These are phyloP conservation scores for Apiospora marii DNA, from an alignment of 2,329 filamentous ascomycete genomes.

Conservation along the genomic window DNA sequence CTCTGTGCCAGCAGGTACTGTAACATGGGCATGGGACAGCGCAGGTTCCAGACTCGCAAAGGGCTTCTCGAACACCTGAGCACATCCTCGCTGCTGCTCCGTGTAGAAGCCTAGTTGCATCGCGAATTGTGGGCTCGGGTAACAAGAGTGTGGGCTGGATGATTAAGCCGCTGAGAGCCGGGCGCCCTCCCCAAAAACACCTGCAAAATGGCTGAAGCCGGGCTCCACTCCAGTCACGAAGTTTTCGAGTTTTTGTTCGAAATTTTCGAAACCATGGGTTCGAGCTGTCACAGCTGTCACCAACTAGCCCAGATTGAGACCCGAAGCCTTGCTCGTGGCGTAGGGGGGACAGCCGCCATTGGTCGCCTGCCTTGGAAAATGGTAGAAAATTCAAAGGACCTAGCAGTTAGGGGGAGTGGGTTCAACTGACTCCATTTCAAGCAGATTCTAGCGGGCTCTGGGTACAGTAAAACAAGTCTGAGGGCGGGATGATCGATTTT, in stretches of 20 bases:
- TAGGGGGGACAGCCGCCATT: neutral
- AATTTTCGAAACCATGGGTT: neutral
- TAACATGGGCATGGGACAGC: no score
- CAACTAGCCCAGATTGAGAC: neutral
- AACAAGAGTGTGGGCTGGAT: neutral
- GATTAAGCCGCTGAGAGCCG: constrained; percentile 19
- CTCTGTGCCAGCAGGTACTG: neutral
- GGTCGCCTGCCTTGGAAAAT: neutral
- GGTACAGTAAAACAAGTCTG: neutral
- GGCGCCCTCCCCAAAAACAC: neutral
- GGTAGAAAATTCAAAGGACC: neutral
- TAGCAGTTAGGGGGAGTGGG: neutral
- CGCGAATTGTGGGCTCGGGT: neutral
- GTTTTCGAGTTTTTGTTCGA: neutral
- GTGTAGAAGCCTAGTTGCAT: neutral
- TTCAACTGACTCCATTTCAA: constrained; percentile 4
- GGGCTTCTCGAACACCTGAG: neutral
- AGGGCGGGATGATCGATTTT: neutral
- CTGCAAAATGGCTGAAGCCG: neutral
- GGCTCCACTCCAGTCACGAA: constrained; percentile 2
- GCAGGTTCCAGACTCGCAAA: neutral
- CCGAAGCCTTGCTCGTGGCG: neutral
- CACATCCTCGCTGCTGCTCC: neutral
- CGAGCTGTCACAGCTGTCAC: constrained; percentile 4
- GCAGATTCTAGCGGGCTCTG: constrained; percentile 6